These are phyloP conservation scores for Jacaranda mimosifolia DNA, from an alignment of 257 asterid species.

Conservation along the genomic window DNA sequence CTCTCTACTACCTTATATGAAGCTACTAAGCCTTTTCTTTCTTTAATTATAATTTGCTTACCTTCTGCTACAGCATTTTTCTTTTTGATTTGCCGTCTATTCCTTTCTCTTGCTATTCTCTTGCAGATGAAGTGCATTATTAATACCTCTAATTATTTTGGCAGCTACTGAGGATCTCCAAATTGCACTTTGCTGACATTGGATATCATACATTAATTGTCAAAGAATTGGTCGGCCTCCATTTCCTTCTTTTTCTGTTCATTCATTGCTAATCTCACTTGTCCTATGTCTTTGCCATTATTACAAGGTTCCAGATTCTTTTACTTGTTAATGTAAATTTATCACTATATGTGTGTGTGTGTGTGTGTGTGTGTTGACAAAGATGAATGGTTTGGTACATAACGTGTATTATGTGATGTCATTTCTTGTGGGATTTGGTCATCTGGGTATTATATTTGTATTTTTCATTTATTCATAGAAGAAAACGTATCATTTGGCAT, in stretches of 20 bases:
- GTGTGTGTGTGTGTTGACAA: background rate
- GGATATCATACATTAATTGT: background rate
- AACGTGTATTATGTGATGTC: too few relatives aligned
- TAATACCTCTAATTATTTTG: background rate
- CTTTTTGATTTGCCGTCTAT: background rate
- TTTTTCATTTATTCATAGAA: background rate
- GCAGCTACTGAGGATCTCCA: background rate
- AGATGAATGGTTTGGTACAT: background rate
- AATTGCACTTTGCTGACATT: background rate
- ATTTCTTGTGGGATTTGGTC: too few relatives aligned
- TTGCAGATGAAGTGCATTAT: background rate
- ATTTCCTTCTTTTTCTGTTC: background rate
- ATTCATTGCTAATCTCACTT: too few relatives aligned
- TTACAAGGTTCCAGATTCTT: background rate
- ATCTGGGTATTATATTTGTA: background rate
- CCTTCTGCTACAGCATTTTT: background rate
- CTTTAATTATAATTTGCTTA: background rate
- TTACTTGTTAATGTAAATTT: constrained; percentile 16
- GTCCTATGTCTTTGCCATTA: too few relatives aligned
- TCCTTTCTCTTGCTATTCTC: background rate
- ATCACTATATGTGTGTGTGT: background rate
- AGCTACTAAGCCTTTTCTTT: background rate
- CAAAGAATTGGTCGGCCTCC: background rate
- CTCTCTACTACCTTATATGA: background rate
- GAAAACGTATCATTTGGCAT: too few relatives aligned